A percentile compares a stretch with the other conserved stretches of the same genome.
Conservation (phyloP, 345 rosid species). For the Murraya koenigii region DNA sequence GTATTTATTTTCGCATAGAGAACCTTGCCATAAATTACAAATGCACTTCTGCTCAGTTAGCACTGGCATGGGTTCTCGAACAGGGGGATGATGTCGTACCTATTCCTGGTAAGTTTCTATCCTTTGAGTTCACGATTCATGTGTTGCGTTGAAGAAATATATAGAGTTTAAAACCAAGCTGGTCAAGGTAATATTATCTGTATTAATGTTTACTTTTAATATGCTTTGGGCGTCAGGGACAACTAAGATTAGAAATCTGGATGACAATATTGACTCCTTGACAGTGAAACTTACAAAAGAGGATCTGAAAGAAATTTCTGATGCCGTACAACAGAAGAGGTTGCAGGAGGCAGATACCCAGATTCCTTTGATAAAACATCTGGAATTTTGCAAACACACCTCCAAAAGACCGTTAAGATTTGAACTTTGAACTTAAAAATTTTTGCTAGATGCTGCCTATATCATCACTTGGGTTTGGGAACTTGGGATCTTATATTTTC, state of each 20-base stretch:
- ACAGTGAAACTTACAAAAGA: too few species aligned
- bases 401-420: background rate
- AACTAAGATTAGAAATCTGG: too few species aligned
- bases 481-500: too few species aligned
- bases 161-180: background rate
- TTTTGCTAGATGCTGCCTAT: background rate
- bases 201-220: too few species aligned
- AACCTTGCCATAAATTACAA: slow-evolving; percentile 21
- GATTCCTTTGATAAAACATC: background rate
- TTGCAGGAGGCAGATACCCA: slow-evolving; percentile 13
- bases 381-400: slow-evolving; percentile 32
- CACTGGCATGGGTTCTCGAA: slow-evolving; percentile 34
- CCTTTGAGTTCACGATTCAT: too few species aligned
- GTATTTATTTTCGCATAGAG: slow-evolving; percentile 25
- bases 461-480: background rate
- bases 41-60: slow-evolving; percentile 34
- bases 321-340: slow-evolving; percentile 18
- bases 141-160: background rate
- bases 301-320: background rate
- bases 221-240: too few species aligned
- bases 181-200: background rate
- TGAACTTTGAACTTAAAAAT: background rate
- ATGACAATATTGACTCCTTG: too few species aligned
- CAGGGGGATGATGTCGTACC: slow-evolving; percentile 37
- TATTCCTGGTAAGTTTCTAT: slow-evolving; percentile 23